Evolutionary conservation across 768 basidiomycete species (phyloP).

Genomic region (Crassisporium funariophilum): DNA sequence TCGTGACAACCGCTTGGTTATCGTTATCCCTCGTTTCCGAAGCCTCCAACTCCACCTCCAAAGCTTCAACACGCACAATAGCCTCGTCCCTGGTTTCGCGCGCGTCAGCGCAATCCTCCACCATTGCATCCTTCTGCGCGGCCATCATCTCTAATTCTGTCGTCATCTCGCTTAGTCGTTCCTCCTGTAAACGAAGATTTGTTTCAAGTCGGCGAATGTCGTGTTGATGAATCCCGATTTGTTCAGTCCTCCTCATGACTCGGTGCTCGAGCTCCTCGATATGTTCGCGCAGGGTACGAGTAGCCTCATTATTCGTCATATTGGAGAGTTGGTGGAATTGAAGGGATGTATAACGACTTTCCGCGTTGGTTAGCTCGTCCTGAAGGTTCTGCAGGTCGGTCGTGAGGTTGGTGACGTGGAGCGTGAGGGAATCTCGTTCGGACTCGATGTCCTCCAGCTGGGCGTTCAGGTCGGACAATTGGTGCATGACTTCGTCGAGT

Average conservation of each 20-base stretch:
- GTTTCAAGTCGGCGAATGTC: slow-evolving; percentile 77
- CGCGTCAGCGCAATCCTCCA: slow-evolving; percentile 82
- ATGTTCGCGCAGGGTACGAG: slow-evolving; percentile 58
- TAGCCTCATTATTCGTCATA: slow-evolving; percentile 60
- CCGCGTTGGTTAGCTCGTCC: slow-evolving; percentile 55
- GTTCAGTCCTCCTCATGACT: slow-evolving; percentile 66
- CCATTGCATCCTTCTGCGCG: slow-evolving; percentile 76
- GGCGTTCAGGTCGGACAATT: slow-evolving; percentile 45
- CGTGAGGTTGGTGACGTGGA: slow-evolving; percentile 65
- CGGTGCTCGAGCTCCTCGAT: slow-evolving; percentile 71
- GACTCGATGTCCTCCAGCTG: slow-evolving; percentile 60
- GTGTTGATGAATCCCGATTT: slow-evolving; percentile 78
- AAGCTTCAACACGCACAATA: slow-evolving; percentile 50
- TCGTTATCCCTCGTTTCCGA: slow-evolving; percentile 24
- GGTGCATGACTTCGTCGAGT: slow-evolving; percentile 44
- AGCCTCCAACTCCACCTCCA: slow-evolving; percentile 63
- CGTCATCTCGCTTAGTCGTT: slow-evolving; percentile 70
- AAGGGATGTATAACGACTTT: slow-evolving; percentile 61
- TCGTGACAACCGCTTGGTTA: slow-evolving; percentile 35
- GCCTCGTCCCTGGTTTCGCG: slow-evolving; percentile 73
- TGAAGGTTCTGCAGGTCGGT: slow-evolving; percentile 56
- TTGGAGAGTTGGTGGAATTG: slow-evolving; percentile 68
- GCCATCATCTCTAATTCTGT: slow-evolving; percentile 65
- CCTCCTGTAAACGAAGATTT: slow-evolving; percentile 74
- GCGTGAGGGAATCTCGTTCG: slow-evolving; percentile 64